Evolutionary conservation across 768 basidiomycete species (phyloP).

Genomic region (Melanogaster broomeanus): DNA sequence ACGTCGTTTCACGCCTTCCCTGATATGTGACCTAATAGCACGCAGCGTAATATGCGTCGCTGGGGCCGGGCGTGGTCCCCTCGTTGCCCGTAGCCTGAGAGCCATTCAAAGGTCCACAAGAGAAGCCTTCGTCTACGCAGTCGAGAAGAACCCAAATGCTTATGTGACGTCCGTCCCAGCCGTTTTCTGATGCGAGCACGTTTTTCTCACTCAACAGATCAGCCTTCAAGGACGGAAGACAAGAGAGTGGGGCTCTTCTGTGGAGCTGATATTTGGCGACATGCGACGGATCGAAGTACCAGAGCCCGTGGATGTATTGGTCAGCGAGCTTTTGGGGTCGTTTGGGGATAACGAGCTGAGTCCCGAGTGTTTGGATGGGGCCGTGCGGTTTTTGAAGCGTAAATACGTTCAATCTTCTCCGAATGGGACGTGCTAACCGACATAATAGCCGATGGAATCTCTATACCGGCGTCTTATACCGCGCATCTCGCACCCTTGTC

Average conservation of each 20-base stretch:
- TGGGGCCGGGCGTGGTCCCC: slow-evolving; percentile 92
- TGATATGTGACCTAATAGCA: slow-evolving; percentile 15
- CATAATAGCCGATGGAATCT: slow-evolving; percentile 80
- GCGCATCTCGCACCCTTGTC: slow-evolving; percentile 94
- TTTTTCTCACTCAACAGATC: slow-evolving; percentile 15
- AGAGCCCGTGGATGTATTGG: slow-evolving; percentile 87
- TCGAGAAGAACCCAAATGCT: slow-evolving; percentile 97
- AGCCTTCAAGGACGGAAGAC: slow-evolving; percentile 85
- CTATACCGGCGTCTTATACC: slow-evolving; percentile 95
- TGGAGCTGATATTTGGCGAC: slow-evolving; percentile 89
- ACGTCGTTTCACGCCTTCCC: slow-evolving; percentile 32
- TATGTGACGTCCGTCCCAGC: slow-evolving; percentile 78
- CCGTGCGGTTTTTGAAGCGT: slow-evolving; percentile 92
- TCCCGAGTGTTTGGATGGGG: slow-evolving; percentile 97
- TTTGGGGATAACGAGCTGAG: slow-evolving; percentile 99
- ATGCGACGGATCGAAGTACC: slow-evolving; percentile 87
- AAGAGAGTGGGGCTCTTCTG: slow-evolving; percentile 80
- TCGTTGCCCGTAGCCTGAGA: slow-evolving; percentile 80
- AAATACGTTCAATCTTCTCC: slow-evolving; percentile 4
- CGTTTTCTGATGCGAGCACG: slow-evolving; percentile 8
- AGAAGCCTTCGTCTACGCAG: slow-evolving; percentile 72
- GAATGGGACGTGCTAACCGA: slow-evolving; percentile 11
- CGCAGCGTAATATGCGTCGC: slow-evolving; percentile 84
- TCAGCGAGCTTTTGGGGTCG: slow-evolving; percentile 94
- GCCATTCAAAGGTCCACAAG: slow-evolving; percentile 71